phyloP scores from a whole-genome alignment of 73 alveolate species.

The Tetrahymena malaccensis region DNA sequence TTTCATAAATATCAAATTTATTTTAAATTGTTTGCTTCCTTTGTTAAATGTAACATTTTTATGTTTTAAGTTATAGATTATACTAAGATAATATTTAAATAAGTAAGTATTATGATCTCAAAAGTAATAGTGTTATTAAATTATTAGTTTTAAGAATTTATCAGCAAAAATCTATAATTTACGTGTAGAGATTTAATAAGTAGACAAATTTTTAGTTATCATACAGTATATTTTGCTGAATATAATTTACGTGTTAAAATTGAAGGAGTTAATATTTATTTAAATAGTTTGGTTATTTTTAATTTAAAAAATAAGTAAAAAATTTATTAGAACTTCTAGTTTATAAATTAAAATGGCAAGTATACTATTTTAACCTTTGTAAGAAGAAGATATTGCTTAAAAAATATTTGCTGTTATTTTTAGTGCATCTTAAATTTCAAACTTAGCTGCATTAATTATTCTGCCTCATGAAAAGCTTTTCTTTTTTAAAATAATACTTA shows the following conservation, averaged over 20 bases:
- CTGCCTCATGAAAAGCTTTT: neutral
- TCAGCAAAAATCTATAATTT: neutral
- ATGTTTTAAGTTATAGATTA: too few species aligned
- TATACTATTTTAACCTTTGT: neutral
- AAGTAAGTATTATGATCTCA: too few species aligned
- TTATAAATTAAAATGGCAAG: neutral
- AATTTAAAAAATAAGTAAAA: neutral
- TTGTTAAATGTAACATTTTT: too few species aligned
- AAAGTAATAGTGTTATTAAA: too few species aligned
- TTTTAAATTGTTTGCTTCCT: too few species aligned
- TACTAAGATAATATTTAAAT: too few species aligned
- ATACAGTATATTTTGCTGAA: too few species aligned
- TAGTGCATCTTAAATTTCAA: neutral
- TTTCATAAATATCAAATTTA: too few species aligned
- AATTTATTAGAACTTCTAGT: neutral
- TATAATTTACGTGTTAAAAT: neutral
- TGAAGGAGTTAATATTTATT: neutral
- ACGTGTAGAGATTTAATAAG: neutral
- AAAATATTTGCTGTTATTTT: neutral
- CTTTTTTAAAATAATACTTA: neutral
- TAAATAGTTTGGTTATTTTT: too few species aligned
- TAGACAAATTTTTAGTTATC: neutral
- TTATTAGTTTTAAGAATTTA: too few species aligned
- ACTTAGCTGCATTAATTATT: neutral
- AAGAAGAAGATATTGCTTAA: neutral